Conservation (phyloP, 805 yeast genomes). For the Sporopachydermia lactativora region DNA sequence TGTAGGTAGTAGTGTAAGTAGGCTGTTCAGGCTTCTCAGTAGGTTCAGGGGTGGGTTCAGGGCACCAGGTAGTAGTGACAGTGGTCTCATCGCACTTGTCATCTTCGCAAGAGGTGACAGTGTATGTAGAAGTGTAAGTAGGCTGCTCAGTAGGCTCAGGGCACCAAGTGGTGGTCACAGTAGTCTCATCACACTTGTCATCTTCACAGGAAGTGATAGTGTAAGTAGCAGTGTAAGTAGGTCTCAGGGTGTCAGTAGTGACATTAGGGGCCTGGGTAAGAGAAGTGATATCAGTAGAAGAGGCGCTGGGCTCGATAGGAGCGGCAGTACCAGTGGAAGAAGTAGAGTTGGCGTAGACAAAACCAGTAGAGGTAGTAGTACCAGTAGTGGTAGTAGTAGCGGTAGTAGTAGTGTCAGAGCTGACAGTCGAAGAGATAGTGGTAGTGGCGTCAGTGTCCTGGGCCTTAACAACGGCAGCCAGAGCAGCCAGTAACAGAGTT, state of each 20-base stretch:
- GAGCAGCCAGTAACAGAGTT: not conserved
- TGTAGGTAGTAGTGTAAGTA: slow-evolving; percentile 1
- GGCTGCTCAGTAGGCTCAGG: too few relatives aligned
- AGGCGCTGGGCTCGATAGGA: not conserved
- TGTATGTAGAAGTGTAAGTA: not conserved
- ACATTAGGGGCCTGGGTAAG: too few relatives aligned
- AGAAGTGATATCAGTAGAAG: not conserved
- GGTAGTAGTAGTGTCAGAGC: not conserved
- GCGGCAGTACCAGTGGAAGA: not conserved
- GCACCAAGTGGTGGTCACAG: not conserved
- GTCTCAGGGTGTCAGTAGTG: too few relatives aligned
- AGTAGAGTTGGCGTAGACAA: too few relatives aligned
- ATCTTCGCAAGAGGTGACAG: slow-evolving; percentile 1
- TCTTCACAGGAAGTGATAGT: not conserved
- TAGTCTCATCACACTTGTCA: not conserved
- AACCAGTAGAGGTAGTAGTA: too few relatives aligned
- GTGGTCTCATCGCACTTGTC: not conserved
- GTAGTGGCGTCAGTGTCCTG: not conserved
- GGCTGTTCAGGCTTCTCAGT: not conserved
- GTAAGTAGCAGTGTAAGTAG: too few relatives aligned
- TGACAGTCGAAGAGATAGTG: not conserved
- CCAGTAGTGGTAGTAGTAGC: not conserved
- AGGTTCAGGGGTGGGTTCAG: not conserved
- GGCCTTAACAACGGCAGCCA: not conserved
- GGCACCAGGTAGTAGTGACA: not conserved